phyloP scores from a whole-genome alignment of 495 filamentous ascomycete species.

The Collariella sp. region DNA sequence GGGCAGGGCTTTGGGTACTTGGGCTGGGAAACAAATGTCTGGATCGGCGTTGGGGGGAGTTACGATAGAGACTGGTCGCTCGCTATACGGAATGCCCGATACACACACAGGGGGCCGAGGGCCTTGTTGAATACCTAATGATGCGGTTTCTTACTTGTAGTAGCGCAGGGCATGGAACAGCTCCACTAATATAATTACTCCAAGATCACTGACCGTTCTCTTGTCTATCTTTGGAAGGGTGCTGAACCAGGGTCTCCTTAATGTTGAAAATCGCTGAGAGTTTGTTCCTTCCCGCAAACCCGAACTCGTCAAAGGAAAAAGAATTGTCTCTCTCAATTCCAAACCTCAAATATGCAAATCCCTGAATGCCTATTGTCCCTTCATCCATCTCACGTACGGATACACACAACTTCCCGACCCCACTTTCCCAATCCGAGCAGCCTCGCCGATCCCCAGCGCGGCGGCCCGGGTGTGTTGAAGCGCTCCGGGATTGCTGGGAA shows the following conservation, averaged over 20 bases:
- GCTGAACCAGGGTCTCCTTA: too few relatives aligned
- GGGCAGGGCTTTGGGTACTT: constrained; percentile 9
- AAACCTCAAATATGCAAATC: too few relatives aligned
- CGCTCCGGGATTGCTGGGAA: constrained; percentile 13
- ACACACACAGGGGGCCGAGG: neutral
- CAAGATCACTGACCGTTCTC: neutral
- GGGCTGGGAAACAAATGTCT: constrained; percentile 3
- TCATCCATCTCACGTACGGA: too few relatives aligned
- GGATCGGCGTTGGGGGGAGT: constrained; percentile 15
- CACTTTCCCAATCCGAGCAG: neutral
- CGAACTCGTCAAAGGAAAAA: too few relatives aligned
- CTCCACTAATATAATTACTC: constrained; percentile 4
- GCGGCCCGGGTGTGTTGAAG: constrained; percentile 15
- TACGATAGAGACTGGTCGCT: constrained; percentile 1
- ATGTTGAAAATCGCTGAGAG: too few relatives aligned
- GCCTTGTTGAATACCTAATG: constrained; percentile 4
- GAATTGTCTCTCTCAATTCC: too few relatives aligned
- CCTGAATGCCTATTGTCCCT: too few relatives aligned
- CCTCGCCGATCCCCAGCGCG: constrained; percentile 12
- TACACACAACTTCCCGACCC: too few relatives aligned
- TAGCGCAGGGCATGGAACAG: neutral
- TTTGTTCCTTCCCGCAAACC: too few relatives aligned
- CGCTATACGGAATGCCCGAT: neutral
- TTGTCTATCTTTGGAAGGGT: neutral
- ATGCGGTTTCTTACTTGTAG: neutral